Percentiles rank a stretch among this genome's conserved stretches.
phyloP scores from a whole-genome alignment of 495 filamentous ascomycete genomes.

The Neurospora sp. region DNA sequence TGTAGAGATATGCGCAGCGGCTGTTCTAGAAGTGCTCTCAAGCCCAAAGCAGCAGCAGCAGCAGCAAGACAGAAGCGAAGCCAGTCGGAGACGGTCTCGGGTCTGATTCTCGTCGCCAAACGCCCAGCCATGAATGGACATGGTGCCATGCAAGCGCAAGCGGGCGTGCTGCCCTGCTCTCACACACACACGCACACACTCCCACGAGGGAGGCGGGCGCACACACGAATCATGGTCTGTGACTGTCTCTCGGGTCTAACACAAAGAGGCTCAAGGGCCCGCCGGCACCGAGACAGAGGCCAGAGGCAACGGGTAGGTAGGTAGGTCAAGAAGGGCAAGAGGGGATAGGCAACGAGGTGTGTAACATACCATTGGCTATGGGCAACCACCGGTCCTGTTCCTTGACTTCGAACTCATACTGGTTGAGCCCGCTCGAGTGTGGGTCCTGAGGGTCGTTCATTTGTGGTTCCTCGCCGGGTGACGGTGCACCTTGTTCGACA shows the following conservation, averaged over 20 bases:
- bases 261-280: neutral
- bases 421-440: conserved; percentile 45
- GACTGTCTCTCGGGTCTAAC: neutral
- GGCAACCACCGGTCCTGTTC: conserved; percentile 99
- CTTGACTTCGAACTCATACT: conserved; percentile 96
- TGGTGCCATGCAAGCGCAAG: conserved; percentile 25
- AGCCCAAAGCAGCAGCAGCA: conserved; percentile 18
- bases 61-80: conserved; percentile 34
- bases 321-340: neutral
- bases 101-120: neutral
- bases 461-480: conserved; percentile 71
- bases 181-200: neutral
- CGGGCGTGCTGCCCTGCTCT: neutral
- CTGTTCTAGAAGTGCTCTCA: neutral
- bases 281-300: conserved; percentile 25
- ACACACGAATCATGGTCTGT: conserved; percentile 29
- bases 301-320: conserved; percentile 6
- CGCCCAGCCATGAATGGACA: neutral
- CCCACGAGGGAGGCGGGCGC: conserved; percentile 15
- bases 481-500: conserved; percentile 85
- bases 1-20: conserved; percentile 22
- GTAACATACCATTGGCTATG: conserved; percentile 91
- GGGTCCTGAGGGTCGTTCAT: conserved; percentile 52
- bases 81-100: conserved; percentile 29
- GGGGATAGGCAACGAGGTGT: conserved; percentile 37